These are phyloP conservation scores for Botrytis elliptica DNA, from an alignment of 2,329 filamentous ascomycete genomes.

Conservation along the genomic window DNA sequence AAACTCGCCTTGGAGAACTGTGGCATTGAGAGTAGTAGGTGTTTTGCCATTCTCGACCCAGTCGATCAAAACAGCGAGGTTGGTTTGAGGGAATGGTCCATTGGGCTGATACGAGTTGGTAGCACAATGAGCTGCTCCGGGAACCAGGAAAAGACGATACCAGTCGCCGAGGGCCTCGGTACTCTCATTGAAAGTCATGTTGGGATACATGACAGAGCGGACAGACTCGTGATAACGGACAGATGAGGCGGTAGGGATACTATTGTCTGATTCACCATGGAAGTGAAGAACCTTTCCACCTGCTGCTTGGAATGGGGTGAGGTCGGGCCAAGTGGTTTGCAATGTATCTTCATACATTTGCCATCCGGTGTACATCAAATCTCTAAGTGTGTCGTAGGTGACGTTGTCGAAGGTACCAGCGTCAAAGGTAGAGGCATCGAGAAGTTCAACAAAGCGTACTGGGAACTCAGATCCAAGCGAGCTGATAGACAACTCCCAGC, in stretches of 20 bases:
- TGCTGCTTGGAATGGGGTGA: constrained; percentile 48
- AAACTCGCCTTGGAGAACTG: constrained; percentile 36
- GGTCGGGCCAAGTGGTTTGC: constrained; percentile 54
- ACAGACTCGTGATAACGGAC: constrained; percentile 56
- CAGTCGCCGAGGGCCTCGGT: constrained; percentile 49
- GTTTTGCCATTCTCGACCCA: constrained; percentile 58
- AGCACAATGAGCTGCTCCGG: constrained; percentile 52
- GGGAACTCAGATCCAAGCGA: constrained; percentile 42
- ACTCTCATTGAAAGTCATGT: constrained; percentile 42
- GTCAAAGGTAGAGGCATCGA: constrained; percentile 41
- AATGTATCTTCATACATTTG: constrained; percentile 50
- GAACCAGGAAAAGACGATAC: constrained; percentile 55
- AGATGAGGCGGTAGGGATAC: constrained; percentile 53
- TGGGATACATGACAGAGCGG: constrained; percentile 49
- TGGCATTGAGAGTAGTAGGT: constrained; percentile 43
- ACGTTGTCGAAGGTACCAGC: constrained; percentile 46
- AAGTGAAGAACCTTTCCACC: constrained; percentile 59
- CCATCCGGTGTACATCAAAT: constrained; percentile 54
- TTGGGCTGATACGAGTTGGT: constrained; percentile 45
- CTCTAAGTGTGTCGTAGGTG: constrained; percentile 54
- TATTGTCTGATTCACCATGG: constrained; percentile 56
- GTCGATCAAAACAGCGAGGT: constrained; percentile 71
- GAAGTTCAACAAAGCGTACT: constrained; percentile 45
- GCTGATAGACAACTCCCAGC: constrained; percentile 40
- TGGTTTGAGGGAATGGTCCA: constrained; percentile 47